Conservation (phyloP, 208 protist genomes). For the Crithidia expoeki region DNA sequence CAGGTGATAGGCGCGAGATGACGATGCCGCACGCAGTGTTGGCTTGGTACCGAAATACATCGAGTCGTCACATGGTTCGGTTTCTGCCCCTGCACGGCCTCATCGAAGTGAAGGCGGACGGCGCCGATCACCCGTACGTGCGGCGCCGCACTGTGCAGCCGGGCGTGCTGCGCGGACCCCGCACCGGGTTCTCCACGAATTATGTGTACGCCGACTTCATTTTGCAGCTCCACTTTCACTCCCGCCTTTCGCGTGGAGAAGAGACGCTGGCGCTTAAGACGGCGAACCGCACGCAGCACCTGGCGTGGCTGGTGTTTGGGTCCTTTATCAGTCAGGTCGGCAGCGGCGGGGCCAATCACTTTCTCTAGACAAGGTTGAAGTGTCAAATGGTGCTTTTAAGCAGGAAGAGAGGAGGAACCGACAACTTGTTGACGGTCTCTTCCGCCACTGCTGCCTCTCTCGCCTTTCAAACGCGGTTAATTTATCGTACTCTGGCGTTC, state of each 20-base stretch:
- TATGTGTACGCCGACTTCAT: constrained; percentile 60
- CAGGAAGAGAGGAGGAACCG: no score
- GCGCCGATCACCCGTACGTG: constrained; percentile 52
- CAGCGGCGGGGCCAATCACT: neutral
- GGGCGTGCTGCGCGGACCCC: constrained; percentile 44
- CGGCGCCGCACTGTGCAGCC: constrained; percentile 42
- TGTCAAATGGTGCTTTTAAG: no score
- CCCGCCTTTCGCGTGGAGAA: constrained; percentile 38
- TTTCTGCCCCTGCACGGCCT: constrained; percentile 67
- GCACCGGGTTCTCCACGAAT: constrained; percentile 32
- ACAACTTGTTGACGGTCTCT: no score
- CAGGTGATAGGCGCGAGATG: neutral
- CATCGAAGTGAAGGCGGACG: constrained; percentile 42
- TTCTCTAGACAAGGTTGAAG: neutral
- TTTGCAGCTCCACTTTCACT: constrained; percentile 62
- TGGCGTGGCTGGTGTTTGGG: constrained; percentile 68
- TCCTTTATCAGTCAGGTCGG: constrained; percentile 66
- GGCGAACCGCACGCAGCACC: constrained; percentile 46
- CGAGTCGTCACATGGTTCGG: constrained; percentile 56
- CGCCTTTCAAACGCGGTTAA: neutral
- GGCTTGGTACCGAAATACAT: constrained; percentile 42
- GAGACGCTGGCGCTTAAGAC: constrained; percentile 60
- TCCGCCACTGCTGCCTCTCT: no score
- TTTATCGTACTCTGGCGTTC: neutral
- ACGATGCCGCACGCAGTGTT: constrained; percentile 45